Conservation (phyloP, 441 rosid genomes). For the Populus hybrid region DNA sequence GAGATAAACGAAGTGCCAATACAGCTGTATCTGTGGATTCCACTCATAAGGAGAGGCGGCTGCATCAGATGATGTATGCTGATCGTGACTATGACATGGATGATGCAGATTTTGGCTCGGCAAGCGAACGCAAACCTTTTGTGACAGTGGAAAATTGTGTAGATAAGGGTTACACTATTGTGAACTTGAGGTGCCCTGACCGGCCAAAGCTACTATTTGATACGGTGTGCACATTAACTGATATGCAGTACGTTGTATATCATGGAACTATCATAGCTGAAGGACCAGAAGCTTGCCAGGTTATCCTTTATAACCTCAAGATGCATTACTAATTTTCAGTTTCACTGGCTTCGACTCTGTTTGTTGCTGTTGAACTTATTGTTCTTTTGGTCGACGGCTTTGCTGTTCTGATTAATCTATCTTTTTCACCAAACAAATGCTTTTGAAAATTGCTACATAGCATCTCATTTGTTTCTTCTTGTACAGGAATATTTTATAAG, state of each 20-base stretch:
- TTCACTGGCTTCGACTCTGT: background rate
- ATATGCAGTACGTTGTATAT: constrained; percentile 77
- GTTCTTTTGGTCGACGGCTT: background rate
- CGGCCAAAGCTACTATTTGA: constrained; percentile 76
- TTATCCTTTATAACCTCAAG: constrained; percentile 18
- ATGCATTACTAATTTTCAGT: constrained; percentile 1
- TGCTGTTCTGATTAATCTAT: background rate
- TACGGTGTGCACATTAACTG: constrained; percentile 76
- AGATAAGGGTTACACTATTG: constrained; percentile 74
- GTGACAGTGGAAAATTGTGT: constrained; percentile 59
- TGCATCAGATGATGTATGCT: constrained; percentile 88
- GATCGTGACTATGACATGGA: constrained; percentile 70
- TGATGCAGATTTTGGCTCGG: constrained; percentile 28
- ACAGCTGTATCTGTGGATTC: constrained; percentile 70
- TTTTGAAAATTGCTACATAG: background rate
- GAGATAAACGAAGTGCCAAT: constrained; percentile 63
- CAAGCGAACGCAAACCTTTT: constrained; percentile 39
- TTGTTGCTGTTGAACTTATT: background rate
- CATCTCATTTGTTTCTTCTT: constrained; percentile 14
- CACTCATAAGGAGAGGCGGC: constrained; percentile 71
- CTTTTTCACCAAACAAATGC: background rate
- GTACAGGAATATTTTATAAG: constrained; percentile 85
- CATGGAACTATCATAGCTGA: constrained; percentile 76
- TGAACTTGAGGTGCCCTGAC: constrained; percentile 67
- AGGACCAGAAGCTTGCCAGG: constrained; percentile 81